These are phyloP conservation scores for Trypanosomatidae sp. DNA, from an alignment of 208 protist genomes.

Conservation along the genomic window DNA sequence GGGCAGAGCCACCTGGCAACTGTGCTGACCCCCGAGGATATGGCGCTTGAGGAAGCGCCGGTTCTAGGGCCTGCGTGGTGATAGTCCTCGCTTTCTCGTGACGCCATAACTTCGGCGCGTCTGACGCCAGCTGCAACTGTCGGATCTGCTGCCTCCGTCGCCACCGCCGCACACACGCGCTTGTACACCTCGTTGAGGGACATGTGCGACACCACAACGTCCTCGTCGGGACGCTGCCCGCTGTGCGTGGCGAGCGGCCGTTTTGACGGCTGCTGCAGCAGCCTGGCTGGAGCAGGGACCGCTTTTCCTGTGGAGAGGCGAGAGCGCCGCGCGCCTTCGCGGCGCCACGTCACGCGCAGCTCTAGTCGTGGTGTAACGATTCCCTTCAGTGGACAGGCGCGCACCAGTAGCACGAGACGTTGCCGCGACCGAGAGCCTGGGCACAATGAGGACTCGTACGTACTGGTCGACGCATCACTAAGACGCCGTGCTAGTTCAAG, in stretches of 20 bases:
- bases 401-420: conserved; percentile 35
- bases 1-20: conserved; percentile 17
- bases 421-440: conserved; percentile 8
- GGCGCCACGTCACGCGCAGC: conserved; percentile 16
- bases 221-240: not conserved
- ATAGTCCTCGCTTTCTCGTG: not conserved
- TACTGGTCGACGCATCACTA: not conserved
- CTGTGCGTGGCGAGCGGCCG: not conserved
- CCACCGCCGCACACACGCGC: conserved; percentile 2
- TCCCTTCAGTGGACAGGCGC: conserved; percentile 27
- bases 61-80: not conserved
- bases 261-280: not conserved
- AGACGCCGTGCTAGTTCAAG: conserved; percentile 23
- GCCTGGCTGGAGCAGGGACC: too few species aligned
- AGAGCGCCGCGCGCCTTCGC: not conserved
- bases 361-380: conserved; percentile 17
- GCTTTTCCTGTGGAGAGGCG: not conserved
- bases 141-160: not conserved
- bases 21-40: not conserved
- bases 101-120: not conserved
- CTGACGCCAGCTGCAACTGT: not conserved
- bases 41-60: not conserved
- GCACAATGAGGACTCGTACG: not conserved
- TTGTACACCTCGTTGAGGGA: conserved; percentile 12
- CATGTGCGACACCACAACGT: conserved; percentile 5